Conservation (phyloP, 495 filamentous ascomycete genomes). For the Talaromyces adpressus region DNA sequence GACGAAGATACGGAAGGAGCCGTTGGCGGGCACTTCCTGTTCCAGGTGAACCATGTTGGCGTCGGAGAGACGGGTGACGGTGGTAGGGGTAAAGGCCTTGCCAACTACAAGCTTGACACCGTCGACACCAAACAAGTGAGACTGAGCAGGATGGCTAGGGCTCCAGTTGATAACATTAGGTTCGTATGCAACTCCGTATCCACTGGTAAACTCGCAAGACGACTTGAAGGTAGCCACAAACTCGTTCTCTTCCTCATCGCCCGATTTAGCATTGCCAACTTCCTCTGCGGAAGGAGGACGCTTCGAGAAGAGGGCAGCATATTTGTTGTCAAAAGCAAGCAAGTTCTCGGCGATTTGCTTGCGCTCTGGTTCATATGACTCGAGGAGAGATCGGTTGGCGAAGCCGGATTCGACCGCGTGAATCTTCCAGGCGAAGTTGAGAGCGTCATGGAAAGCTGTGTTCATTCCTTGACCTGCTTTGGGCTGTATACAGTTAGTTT, state of each 20-base stretch:
- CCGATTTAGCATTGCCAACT: slow-evolving; percentile 39
- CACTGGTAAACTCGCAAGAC: slow-evolving; percentile 58
- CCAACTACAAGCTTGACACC: slow-evolving; percentile 58
- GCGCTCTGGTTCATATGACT: slow-evolving; percentile 66
- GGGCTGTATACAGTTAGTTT: slow-evolving; percentile 40
- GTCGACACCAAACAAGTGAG: slow-evolving; percentile 55
- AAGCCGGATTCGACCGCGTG: slow-evolving; percentile 54
- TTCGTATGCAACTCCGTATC: slow-evolving; percentile 57
- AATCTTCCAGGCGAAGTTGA: slow-evolving; percentile 79
- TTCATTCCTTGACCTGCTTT: slow-evolving; percentile 55
- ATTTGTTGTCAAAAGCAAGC: slow-evolving; percentile 66
- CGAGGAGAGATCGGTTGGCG: slow-evolving; percentile 47
- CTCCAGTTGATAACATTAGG: slow-evolving; percentile 65
- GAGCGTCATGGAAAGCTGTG: slow-evolving; percentile 42
- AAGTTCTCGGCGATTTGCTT: slow-evolving; percentile 61
- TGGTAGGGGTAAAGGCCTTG: slow-evolving; percentile 63
- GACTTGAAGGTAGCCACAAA: slow-evolving; percentile 62
- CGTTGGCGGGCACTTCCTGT: slow-evolving; percentile 81
- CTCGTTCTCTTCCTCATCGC: slow-evolving; percentile 42
- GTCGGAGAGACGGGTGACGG: slow-evolving; percentile 77
- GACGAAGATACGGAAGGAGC: slow-evolving; percentile 78
- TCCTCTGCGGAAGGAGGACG: slow-evolving; percentile 52
- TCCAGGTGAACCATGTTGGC: slow-evolving; percentile 82
- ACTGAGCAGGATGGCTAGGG: slow-evolving; percentile 63
- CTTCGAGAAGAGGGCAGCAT: slow-evolving; percentile 55